Conservation (phyloP, 2,329 filamentous ascomycete genomes). For the Cadophora sp. region DNA sequence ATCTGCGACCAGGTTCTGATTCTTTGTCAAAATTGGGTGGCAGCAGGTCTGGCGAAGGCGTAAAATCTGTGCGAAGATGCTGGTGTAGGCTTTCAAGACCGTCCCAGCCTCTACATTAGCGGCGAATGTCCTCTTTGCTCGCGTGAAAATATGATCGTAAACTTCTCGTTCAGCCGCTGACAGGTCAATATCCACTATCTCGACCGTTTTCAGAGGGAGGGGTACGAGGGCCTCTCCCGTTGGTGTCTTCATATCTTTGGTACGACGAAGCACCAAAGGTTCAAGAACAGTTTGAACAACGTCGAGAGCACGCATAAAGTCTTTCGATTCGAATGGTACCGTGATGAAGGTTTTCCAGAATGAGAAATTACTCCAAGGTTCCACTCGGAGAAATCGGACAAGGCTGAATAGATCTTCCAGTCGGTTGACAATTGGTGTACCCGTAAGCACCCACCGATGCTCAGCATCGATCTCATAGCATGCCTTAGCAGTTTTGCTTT, state of each 20-base stretch:
- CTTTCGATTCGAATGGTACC: slow-evolving; percentile 92
- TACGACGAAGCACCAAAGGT: slow-evolving; percentile 91
- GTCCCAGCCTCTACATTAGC: slow-evolving; percentile 91
- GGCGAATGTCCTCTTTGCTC: slow-evolving; percentile 83
- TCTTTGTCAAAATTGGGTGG: slow-evolving; percentile 87
- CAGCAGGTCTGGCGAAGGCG: slow-evolving; percentile 93
- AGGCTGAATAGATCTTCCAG: slow-evolving; percentile 94
- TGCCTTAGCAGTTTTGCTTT: slow-evolving; percentile 92
- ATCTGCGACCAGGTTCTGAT: slow-evolving; percentile 82
- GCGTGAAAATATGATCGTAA: slow-evolving; percentile 87
- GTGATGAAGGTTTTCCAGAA: slow-evolving; percentile 99
- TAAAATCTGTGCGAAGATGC: slow-evolving; percentile 95
- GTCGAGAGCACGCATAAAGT: slow-evolving; percentile 91
- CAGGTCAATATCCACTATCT: slow-evolving; percentile 88
- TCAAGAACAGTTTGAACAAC: slow-evolving; percentile 97
- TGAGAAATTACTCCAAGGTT: slow-evolving; percentile 98
- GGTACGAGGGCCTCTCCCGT: slow-evolving; percentile 82
- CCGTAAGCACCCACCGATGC: slow-evolving; percentile 92
- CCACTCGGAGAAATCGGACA: slow-evolving; percentile 89
- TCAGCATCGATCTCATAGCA: slow-evolving; percentile 88
- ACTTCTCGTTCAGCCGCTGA: slow-evolving; percentile 86
- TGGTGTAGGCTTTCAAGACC: slow-evolving; percentile 93
- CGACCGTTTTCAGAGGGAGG: slow-evolving; percentile 79
- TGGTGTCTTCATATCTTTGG: slow-evolving; percentile 98
- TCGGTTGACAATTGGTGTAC: slow-evolving; percentile 95